Conservation (phyloP, 495 filamentous ascomycete genomes). For the Venustampulla echinocandica region DNA sequence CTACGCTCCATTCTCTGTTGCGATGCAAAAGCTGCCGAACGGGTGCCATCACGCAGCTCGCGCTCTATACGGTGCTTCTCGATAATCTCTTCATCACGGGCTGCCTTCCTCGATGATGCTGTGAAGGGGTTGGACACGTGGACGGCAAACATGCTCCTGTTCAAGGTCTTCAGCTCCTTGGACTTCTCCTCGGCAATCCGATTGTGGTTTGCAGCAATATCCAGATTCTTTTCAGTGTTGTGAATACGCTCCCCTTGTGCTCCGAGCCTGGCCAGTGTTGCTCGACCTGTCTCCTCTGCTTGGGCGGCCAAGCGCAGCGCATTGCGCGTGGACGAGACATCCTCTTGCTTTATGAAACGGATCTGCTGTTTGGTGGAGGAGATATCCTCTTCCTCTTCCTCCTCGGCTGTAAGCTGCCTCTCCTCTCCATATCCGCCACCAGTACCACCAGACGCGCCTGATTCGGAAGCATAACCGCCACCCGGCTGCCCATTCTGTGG, state of each 20-base stretch:
- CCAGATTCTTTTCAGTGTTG: slow-evolving; percentile 67
- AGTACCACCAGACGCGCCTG: slow-evolving; percentile 31
- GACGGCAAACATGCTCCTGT: slow-evolving; percentile 76
- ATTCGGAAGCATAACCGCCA: slow-evolving; percentile 15
- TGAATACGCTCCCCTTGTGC: slow-evolving; percentile 69
- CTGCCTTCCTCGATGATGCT: slow-evolving; percentile 42
- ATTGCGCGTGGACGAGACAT: slow-evolving; percentile 63
- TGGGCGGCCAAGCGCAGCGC: slow-evolving; percentile 56
- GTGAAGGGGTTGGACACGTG: slow-evolving; percentile 71
- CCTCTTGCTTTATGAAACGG: slow-evolving; percentile 63
- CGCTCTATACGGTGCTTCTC: slow-evolving; percentile 58
- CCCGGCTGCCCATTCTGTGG: slow-evolving; percentile 19
- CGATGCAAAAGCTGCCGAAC: slow-evolving; percentile 51
- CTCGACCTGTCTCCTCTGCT: slow-evolving; percentile 61
- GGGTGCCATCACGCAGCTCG: slow-evolving; percentile 56
- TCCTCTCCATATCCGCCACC: slow-evolving; percentile 47
- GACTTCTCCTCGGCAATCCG: slow-evolving; percentile 66
- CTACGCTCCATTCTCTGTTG: slow-evolving; percentile 52
- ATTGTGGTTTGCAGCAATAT: slow-evolving; percentile 58
- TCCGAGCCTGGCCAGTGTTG: slow-evolving; percentile 61
- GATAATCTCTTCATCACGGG: slow-evolving; percentile 52
- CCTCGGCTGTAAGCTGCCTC: slow-evolving; percentile 61
- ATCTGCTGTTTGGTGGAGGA: slow-evolving; percentile 65
- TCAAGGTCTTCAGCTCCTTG: slow-evolving; percentile 64
- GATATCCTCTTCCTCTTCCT: slow-evolving; percentile 62